These are phyloP conservation scores for Phytopythium montanum DNA, from an alignment of 352 stramenopile genomes.

Conservation along the genomic window DNA sequence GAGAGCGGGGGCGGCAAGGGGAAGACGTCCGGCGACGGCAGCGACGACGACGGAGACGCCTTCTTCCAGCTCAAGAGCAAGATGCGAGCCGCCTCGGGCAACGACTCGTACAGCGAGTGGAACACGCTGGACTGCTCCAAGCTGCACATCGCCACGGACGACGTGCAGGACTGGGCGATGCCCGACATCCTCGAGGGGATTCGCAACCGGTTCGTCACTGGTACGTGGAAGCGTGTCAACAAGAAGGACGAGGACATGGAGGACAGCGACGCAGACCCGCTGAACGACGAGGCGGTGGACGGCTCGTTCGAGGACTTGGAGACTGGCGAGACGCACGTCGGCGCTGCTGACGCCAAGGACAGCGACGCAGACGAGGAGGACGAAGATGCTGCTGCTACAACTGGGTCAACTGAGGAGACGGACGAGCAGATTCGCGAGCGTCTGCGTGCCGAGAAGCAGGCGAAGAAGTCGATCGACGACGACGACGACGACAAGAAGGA, in stretches of 20 bases:
- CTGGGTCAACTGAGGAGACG: conserved; percentile 46
- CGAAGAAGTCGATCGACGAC: conserved; percentile 82
- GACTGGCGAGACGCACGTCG: conserved; percentile 82
- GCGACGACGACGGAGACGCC: conserved; percentile 62
- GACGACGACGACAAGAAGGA: conserved; percentile 63
- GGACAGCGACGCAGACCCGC: conserved; percentile 32
- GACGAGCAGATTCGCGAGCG: conserved; percentile 80
- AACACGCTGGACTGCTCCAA: conserved; percentile 81
- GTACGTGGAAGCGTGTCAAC: conserved; percentile 89
- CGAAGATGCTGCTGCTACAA: conserved; percentile 29
- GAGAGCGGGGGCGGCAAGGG: conserved; percentile 45
- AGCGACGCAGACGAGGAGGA: conserved; percentile 27
- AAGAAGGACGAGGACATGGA: conserved; percentile 49
- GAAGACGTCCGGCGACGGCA: conserved; percentile 23
- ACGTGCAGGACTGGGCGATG: conserved; percentile 77
- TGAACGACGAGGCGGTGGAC: conserved; percentile 90
- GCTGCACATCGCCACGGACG: conserved; percentile 63
- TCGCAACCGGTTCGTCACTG: conserved; percentile 95
- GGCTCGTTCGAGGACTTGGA: conserved; percentile 98
- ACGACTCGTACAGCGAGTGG: conserved; percentile 55
- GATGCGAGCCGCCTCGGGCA: conserved; percentile 26
- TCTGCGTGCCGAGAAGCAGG: conserved; percentile 88
- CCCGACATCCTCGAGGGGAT: conserved; percentile 73
- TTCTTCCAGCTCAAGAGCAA: conserved; percentile 82
- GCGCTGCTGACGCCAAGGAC: conserved; percentile 16